Evolutionary conservation across 176 grass and related monocot genomes (phyloP).

Genomic region (Lolium perenne): DNA sequence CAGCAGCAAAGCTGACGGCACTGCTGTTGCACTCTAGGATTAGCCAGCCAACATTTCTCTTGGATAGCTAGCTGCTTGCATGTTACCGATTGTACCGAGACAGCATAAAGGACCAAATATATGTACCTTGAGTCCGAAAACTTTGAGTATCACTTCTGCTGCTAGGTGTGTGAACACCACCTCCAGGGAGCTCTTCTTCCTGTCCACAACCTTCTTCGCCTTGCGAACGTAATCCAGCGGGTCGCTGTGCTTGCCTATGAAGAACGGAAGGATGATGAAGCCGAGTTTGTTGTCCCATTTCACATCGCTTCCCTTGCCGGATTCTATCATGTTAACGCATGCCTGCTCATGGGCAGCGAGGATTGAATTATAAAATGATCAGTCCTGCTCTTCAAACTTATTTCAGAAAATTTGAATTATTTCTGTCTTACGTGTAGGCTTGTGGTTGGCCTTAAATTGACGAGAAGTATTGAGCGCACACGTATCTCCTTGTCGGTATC

Average conservation of each 20-base stretch:
- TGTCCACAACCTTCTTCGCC: slow-evolving; percentile 60
- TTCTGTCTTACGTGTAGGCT: slow-evolving; percentile 62
- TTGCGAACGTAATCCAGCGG: slow-evolving; percentile 77
- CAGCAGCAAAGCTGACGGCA: neutral
- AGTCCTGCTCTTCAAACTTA: neutral
- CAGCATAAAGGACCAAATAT: neutral
- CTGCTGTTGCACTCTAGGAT: neutral
- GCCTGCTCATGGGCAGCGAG: slow-evolving; percentile 44
- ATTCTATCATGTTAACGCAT: slow-evolving; percentile 66
- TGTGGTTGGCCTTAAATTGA: slow-evolving; percentile 70
- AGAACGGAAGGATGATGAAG: slow-evolving; percentile 65
- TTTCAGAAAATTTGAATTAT: neutral
- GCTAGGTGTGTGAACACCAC: slow-evolving; percentile 64
- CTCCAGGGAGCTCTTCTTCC: slow-evolving; percentile 87
- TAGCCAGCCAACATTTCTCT: neutral
- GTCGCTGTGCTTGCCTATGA: slow-evolving; percentile 53
- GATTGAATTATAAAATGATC: neutral
- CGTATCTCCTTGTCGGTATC: slow-evolving; percentile 55
- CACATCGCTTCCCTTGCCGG: slow-evolving; percentile 41
- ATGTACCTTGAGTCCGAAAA: slow-evolving; percentile 69
- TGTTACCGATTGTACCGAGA: neutral
- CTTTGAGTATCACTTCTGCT: slow-evolving; percentile 58
- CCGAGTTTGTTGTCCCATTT: slow-evolving; percentile 74
- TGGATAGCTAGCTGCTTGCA: neutral
- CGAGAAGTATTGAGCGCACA: slow-evolving; percentile 74